Evolutionary conservation across 306 rosid genomes (phyloP), one percentile per base, ranked within the genome.

Genomic region (Chamaecrista fasciculata): DNA sequence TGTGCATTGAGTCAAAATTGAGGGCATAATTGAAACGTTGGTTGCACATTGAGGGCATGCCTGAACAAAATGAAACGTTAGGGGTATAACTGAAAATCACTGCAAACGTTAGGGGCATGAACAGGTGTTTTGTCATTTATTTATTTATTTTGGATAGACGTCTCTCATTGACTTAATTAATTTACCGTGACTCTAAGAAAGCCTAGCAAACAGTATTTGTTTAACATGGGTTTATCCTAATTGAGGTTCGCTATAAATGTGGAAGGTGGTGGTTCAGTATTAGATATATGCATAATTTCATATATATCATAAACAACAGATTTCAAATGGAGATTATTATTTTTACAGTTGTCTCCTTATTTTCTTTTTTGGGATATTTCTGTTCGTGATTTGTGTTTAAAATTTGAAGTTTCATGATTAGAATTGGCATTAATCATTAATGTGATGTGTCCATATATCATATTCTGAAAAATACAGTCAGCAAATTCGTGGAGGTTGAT

Each of bases 121-220:
- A n/a, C n/a, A n/a, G n/a, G n/a, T n/a, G n/a, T n/a, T n/a, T n/a
- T n/a, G n/a, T n/a, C n/a, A n/a, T n/a, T n/a, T n/a, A n/a, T n/a
- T n/a, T n/a, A n/a, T n/a, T n/a, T n/a, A n/a, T n/a, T n/a, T n/a
- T n/a, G n/a, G n/a, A n/a, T n/a, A n/a, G n/a, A n/a, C n/a, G n/a
- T 68, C 58, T 51, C 24, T 49, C 66, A 28, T 61, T 60, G 75
- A 49, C 70, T 68, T 60, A 11, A 31, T 47, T n/a, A n/a, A n/a
- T n/a, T n/a, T n/a, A n/a, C n/a, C n/a, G n/a, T n/a, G n/a, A n/a
- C 79, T 57, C 36, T 24, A 26, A 58, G 73, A 57, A 56, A 75
- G 48, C 20, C 29, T 11, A 59, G 48, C 29, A 59, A 59, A 67
- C 12, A 19, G 48, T 25, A 25, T 58, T 49, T 48, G 23, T 62